Evolutionary conservation across 2,329 filamentous ascomycete species (phyloP), one percentile per base, ranked within the genome.

Genomic region (Ascochyta pisi): DNA sequence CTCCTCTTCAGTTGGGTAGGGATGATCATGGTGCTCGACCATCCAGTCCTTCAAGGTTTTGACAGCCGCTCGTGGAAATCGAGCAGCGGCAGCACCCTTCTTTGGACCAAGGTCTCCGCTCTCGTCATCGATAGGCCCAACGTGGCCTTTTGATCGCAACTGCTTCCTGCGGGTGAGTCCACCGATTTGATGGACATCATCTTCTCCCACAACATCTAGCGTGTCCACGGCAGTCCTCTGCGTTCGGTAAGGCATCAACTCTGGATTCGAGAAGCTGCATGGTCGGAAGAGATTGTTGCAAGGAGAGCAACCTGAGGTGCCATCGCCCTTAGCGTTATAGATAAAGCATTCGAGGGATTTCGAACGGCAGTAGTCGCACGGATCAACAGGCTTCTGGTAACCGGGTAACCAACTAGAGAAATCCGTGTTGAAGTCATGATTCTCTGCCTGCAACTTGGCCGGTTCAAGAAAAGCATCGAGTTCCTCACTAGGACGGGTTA

Each of bases 1-100:
- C 71, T 96, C 91, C 55, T 92, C 87, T 39, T 96, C 92, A 31
- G 86, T 93, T 5, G 93, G 92, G 71, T 96, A 97, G 0, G 92
- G 93, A 66, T 96, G 90, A 48, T 89, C 84, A 67, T 85, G 85
- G 71, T 96, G 92, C 6, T 86, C 87, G 0, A 88, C 85, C 29
- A 96, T 83, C 93, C 93, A 97, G 65, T 88, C 87, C 76, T 94
- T 94, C 46, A 97, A 78, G 37, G 92, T 84, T 65, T 89, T 89
- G 59, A 95, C 84, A 0, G 91, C 91, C 64, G 92, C 88, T 60
- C 90, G 82, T 4, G 92, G 91, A 75, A 97, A 93, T 44, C 87
- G 64, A 50, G 67, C 63, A 40, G 68, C 70, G 22, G 68, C 61
- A 63, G 76, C 58, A 41, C 71, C 76, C 63, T 66, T 75, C 63